Percentiles rank a stretch among this genome's conserved stretches.
phyloP scores from a whole-genome alignment of 2,329 filamentous ascomycete species.

The Trichoderma endophyticum region DNA sequence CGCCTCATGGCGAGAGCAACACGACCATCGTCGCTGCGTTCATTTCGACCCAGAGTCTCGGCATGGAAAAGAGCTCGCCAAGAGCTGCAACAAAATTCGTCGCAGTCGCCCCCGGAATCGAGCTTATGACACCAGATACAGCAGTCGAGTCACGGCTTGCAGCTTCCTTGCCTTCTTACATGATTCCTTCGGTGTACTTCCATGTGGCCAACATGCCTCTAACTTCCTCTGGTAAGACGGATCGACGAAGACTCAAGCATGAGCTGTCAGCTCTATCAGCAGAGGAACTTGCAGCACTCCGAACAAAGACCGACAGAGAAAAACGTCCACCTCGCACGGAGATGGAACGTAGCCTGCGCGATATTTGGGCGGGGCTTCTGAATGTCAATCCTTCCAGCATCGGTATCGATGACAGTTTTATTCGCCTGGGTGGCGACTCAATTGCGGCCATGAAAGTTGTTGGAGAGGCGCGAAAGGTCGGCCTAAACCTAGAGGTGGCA shows the following conservation, averaged over 20 bases:
- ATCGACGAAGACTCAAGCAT: no score
- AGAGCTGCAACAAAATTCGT: neutral
- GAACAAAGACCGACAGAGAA: no score
- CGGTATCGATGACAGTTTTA: slow-evolving; percentile 40
- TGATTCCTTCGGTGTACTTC: no score
- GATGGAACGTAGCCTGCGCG: neutral
- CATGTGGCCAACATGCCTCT: no score
- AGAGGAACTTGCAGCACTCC: no score
- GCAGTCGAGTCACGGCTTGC: neutral
- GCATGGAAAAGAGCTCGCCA: no score
- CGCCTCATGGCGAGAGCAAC: neutral
- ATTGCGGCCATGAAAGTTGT: neutral
- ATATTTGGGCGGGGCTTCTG: neutral
- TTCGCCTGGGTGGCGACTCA: neutral
- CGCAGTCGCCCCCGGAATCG: no score
- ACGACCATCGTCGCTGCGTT: neutral
- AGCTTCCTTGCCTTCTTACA: neutral
- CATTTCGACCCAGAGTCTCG: neutral
- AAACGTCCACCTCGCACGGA: no score
- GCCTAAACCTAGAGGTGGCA: neutral
- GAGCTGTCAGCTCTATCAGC: no score
- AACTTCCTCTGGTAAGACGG: no score
- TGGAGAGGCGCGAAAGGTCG: neutral
- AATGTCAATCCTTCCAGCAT: slow-evolving; percentile 32
- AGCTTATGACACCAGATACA: neutral